Percentiles rank a stretch among this genome's conserved stretches.
Conservation (phyloP, 2,329 filamentous ascomycete species). For the Claviceps paspali region DNA sequence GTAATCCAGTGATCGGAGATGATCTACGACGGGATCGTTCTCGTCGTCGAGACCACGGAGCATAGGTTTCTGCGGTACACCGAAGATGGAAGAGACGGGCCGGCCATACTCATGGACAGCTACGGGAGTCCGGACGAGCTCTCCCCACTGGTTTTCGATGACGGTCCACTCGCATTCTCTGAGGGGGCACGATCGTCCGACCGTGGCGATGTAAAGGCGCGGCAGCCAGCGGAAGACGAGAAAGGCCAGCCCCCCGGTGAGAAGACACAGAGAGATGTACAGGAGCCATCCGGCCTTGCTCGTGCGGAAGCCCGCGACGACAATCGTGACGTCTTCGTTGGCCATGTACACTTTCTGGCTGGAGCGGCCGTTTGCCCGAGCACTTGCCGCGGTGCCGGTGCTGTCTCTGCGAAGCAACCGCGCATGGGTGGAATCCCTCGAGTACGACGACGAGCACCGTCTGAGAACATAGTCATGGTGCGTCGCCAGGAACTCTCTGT, state of each 20-base stretch:
- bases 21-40: conserved; percentile 57
- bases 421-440: conserved; percentile 38
- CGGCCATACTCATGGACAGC: conserved; percentile 36
- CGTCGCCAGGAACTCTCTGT: conserved; percentile 24
- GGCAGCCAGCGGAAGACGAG: conserved; percentile 83
- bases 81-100: conserved; percentile 49
- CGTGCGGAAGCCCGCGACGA: conserved; percentile 80
- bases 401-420: conserved; percentile 61
- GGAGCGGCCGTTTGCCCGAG: conserved; percentile 44
- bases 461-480: conserved; percentile 35
- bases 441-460: conserved; percentile 47
- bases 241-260: conserved; percentile 65
- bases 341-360: conserved; percentile 88
- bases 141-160: conserved; percentile 94
- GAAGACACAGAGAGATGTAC: conserved; percentile 56
- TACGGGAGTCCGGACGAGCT: conserved; percentile 66
- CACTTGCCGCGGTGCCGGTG: conserved; percentile 50
- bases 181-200: conserved; percentile 55
- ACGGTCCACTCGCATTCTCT: conserved; percentile 79
- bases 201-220: conserved; percentile 63
- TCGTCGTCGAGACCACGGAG: conserved; percentile 41
- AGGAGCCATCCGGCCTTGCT: conserved; percentile 50
- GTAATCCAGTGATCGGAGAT: conserved; percentile 72
- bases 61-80: conserved; percentile 44
- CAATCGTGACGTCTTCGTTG: conserved; percentile 88